Evolutionary conservation across 2,329 filamentous ascomycete genomes (phyloP), one percentile per base, ranked within the genome.

Genomic region (Claviceps arundinis): DNA sequence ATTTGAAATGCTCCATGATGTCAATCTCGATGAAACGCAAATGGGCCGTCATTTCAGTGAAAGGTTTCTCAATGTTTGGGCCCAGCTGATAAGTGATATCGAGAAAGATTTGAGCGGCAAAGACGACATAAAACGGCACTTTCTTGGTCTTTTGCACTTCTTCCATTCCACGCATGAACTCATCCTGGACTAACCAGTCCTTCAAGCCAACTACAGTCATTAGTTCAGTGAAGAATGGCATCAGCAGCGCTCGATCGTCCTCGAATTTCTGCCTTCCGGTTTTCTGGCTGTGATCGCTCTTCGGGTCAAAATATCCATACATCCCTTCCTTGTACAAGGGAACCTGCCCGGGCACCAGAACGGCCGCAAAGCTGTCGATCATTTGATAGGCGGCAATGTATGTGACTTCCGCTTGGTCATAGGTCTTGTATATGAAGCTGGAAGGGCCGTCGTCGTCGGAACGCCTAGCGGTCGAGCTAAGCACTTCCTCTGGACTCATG

Each of bases 91-190:
- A 63, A 14, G 69, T 64, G 37, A 71, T 67, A 42, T 74, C 71
- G 3, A 74, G 64, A 52, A 68, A 69, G 13, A 70, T 52, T 47
- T 73, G 70, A 4, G 64, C 60, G 8, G 68, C 68, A 51, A 73
- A 74, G 1, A 66, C 58, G 8, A 68, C 59, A 53, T 62, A 66
- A 41, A 72, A 63, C 0, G 70, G 58, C 2, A 70, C 51, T 5
- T 62, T 45, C 2, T 53, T 46, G 0, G 64, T 70, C 5, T 59
- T 53, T 30, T 60, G 56, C 17, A 69, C 52, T 41, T 67, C 58
- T 26, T 59, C 57, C 11, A 72, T 57, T 1, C 64, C 65, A 1
- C 66, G 65, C 2, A 66, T 59, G 37, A 72, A 61, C 50, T 68
- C 67, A 49, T 73, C 71, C 43, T 68, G 56, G 5, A 64, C 58